Evolutionary conservation across 805 yeast genomes (phyloP), one percentile per base, ranked within the genome.

Genomic region (Kodamaea hsintzibuensis): DNA sequence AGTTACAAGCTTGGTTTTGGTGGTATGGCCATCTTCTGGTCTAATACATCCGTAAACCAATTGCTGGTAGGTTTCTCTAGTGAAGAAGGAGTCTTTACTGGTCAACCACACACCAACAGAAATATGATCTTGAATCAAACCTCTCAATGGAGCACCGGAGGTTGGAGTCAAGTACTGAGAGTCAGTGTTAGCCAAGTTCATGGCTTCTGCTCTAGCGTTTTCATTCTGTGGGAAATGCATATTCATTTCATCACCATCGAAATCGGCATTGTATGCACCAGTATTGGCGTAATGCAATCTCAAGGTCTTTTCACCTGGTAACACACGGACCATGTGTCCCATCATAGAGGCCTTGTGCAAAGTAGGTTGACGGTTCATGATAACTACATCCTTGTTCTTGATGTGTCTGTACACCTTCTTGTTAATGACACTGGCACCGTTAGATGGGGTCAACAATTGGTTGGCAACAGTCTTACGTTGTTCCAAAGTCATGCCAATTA

Each of bases 211-310:
- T 68, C 92, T 86, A 8, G 98, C 99, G 62, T 90, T 89, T 76
- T 93, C 98, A 72, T 89, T 91, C 77, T 93, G 99, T 25, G 99
- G 99, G 80, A 93, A 93, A 76, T 93, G 99, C 97, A 93, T 88
- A 71, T 93, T 93, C 99, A 93, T 93, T 78, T 93, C 99, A 74
- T 93, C 99, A 80, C 99, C 99, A 75, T 93, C 99, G 65, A 95
- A 93, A 82, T 93, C 99, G 40, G 98, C 98, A 71, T 93, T 93
- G 75, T 93, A 95, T 44, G 99, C 98, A 75, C 98, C 98, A 45
- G 99, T 95, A 73, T 95, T 95, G 64, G 99, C 99, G 73, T 95
- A 95, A 72, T 95, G 99, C 72, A 95, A 78, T 68, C 99, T 84
- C 64, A 95, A 78, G 3, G 99, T 96, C 79, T 95, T 95, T 69